Conservation (phyloP, 108 stramenopile species). For the Schizochytrium sp. region DNA sequence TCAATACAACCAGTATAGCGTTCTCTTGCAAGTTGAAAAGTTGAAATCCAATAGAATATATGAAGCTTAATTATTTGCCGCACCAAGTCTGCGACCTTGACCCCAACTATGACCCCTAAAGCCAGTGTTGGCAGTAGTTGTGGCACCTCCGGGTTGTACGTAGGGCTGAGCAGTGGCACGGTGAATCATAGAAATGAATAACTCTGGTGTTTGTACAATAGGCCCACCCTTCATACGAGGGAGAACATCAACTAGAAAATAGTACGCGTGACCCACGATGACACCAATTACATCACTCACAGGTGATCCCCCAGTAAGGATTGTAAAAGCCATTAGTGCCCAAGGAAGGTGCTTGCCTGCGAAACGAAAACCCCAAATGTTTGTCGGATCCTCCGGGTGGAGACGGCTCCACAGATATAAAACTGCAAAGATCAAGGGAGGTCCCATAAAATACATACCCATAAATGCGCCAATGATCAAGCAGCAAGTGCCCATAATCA, state of each 20-base stretch:
- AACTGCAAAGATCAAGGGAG: slow-evolving; percentile 59
- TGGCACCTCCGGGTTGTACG: neutral
- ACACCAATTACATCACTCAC: neutral
- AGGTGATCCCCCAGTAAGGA: neutral
- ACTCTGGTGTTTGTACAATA: slow-evolving; percentile 23
- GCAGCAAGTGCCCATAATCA: slow-evolving; percentile 42
- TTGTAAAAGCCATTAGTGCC: slow-evolving; percentile 46
- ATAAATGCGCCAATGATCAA: slow-evolving; percentile 20
- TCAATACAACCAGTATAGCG: no score
- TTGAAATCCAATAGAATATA: no score
- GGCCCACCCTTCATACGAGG: neutral
- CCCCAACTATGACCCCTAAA: neutral
- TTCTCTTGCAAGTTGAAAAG: no score
- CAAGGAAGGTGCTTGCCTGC: slow-evolving; percentile 54
- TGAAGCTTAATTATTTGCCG: no score
- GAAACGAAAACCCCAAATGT: slow-evolving; percentile 64
- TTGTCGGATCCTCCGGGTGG: slow-evolving; percentile 55
- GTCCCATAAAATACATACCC: slow-evolving; percentile 2
- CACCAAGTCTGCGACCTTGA: neutral
- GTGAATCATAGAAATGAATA: neutral
- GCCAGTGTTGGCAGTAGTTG: neutral
- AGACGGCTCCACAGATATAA: slow-evolving; percentile 65
- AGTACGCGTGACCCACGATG: slow-evolving; percentile 39
- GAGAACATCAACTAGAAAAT: neutral
- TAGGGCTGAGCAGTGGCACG: slow-evolving; percentile 8